Conservation (phyloP, 192 early-diverging fungal species). For the Entomortierella chlamydospora region DNA sequence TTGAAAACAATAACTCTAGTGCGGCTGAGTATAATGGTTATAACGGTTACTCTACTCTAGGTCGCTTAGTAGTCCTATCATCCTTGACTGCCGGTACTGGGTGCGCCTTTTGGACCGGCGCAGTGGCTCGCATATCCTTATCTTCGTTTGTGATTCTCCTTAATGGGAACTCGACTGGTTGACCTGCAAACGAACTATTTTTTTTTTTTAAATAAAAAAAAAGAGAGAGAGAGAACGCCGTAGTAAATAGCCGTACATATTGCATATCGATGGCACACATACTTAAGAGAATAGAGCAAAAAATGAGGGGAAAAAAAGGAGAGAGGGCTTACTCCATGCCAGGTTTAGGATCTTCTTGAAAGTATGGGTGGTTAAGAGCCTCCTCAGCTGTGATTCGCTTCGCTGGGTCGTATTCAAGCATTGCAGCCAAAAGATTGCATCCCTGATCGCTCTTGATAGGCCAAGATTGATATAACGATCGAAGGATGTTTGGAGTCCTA, state of each 20-base stretch:
- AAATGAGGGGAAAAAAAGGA: slow-evolving; percentile 3
- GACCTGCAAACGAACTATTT: slow-evolving; percentile 59
- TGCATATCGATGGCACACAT: no score
- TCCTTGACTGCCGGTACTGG: slow-evolving; percentile 40
- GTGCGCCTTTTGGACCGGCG: slow-evolving; percentile 29
- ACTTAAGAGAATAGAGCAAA: background rate
- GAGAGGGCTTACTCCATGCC: slow-evolving; percentile 62
- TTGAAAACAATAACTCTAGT: no score
- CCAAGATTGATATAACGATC: slow-evolving; percentile 35
- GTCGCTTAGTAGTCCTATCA: slow-evolving; percentile 36
- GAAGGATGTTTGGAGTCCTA: slow-evolving; percentile 42
- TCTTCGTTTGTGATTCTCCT: slow-evolving; percentile 66
- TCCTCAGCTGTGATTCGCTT: slow-evolving; percentile 79
- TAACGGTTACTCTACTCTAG: slow-evolving; percentile 17
- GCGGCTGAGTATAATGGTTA: no score
- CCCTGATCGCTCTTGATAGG: slow-evolving; percentile 67
- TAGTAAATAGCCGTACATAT: no score
- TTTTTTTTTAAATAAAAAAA: no score
- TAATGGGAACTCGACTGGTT: slow-evolving; percentile 62
- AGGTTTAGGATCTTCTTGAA: slow-evolving; percentile 77
- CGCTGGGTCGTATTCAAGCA: slow-evolving; percentile 87
- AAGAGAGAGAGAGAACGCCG: no score
- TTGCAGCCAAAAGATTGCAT: slow-evolving; percentile 73
- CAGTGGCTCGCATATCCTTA: slow-evolving; percentile 61
- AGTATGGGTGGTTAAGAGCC: slow-evolving; percentile 87